Evolutionary conservation across 371 early-diverging fungal species (phyloP).

Genomic region (Mortierella sp.): DNA sequence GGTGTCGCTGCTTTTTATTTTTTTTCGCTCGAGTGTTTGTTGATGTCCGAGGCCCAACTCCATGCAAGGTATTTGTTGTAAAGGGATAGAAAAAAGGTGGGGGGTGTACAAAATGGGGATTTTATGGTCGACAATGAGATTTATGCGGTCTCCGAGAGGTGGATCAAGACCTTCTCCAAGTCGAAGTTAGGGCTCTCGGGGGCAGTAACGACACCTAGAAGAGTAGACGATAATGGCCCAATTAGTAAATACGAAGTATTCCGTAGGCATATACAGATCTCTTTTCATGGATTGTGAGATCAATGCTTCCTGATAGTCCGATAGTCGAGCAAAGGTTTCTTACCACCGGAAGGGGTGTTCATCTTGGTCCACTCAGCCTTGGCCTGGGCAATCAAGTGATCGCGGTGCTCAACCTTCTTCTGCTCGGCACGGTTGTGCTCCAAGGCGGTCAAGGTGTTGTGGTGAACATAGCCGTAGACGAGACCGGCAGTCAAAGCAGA

Average conservation of each 20-base stretch:
- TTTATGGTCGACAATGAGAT: not conserved
- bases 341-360: slow-evolving; percentile 62
- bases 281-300: not conserved
- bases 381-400: slow-evolving; percentile 80
- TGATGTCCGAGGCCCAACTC: slow-evolving; percentile 20
- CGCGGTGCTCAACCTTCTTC: slow-evolving; percentile 76
- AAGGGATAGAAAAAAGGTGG: not conserved
- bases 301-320: not conserved
- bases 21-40: slow-evolving; percentile 8
- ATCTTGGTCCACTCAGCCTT: slow-evolving; percentile 77
- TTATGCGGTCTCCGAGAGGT: slow-evolving; percentile 61
- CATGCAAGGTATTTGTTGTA: slow-evolving; percentile 37
- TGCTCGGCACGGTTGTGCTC: slow-evolving; percentile 71
- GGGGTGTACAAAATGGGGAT: slow-evolving; percentile 1
- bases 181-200: slow-evolving; percentile 78
- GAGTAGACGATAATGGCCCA: not conserved
- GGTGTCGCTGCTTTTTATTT: not conserved
- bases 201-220: slow-evolving; percentile 63
- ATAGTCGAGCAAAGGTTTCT: slow-evolving; percentile 1
- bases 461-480: slow-evolving; percentile 81
- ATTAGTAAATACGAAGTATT: not conserved
- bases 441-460: slow-evolving; percentile 73
- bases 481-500: slow-evolving; percentile 80
- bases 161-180: slow-evolving; percentile 71
- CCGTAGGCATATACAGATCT: not conserved